phyloP scores from a whole-genome alignment of 768 basidiomycete species.

The Suillus decipiens region DNA sequence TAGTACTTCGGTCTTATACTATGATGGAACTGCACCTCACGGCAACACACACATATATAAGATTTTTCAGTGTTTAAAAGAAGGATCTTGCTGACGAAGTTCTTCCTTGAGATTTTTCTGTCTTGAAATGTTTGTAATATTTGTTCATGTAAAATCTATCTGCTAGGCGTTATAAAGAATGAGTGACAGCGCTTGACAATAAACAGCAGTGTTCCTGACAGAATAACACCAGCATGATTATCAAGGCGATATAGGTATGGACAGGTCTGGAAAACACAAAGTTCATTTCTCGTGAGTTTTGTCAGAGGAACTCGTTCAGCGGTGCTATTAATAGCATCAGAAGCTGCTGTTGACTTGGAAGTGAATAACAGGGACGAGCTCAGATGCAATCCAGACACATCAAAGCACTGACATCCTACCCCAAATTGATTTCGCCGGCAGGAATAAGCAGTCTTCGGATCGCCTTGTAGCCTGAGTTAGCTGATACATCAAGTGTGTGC shows the following conservation, averaged over 20 bases:
- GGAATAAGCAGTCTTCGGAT: conserved; percentile 71
- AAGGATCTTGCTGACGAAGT: background rate
- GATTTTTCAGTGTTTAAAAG: background rate
- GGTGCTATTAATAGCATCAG: background rate
- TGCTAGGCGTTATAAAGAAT: background rate
- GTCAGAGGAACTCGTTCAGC: background rate
- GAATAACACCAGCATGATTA: background rate
- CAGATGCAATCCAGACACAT: conserved; percentile 30
- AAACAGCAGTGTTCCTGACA: background rate
- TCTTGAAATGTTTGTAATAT: background rate
- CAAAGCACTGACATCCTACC: conserved; percentile 74
- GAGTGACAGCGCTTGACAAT: background rate
- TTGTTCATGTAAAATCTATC: background rate
- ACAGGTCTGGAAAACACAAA: background rate
- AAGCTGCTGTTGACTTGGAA: background rate
- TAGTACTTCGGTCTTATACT: background rate
- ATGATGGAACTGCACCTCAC: background rate
- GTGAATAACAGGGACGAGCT: conserved; percentile 2
- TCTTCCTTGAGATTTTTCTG: background rate
- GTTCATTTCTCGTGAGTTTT: background rate
- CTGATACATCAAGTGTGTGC: conserved; percentile 61
- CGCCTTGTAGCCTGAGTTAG: conserved; percentile 61
- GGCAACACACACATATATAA: too few relatives aligned
- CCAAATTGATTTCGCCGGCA: conserved; percentile 90
- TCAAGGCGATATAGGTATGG: background rate